Conservation (phyloP, 2,329 filamentous ascomycete genomes). For the Clonostachys sp. region DNA sequence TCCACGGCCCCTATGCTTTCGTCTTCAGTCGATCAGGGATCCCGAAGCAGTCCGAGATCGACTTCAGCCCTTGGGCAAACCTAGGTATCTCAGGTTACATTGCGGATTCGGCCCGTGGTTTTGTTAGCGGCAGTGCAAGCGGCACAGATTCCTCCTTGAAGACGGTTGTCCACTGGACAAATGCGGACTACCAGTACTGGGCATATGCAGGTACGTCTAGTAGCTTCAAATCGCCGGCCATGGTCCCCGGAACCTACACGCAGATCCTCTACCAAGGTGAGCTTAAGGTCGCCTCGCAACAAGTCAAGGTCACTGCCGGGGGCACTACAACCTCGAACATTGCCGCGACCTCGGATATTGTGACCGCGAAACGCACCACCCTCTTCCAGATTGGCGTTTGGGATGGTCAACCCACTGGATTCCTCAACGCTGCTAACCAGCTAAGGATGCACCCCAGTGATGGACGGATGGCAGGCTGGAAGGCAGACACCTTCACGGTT, state of each 20-base stretch:
- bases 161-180: constrained; percentile 63
- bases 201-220: constrained; percentile 48
- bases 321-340: constrained; percentile 43
- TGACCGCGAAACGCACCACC: constrained; percentile 38
- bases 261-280: constrained; percentile 61
- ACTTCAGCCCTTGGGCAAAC: constrained; percentile 55
- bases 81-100: constrained; percentile 56
- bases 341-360: constrained; percentile 22
- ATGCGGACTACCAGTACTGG: constrained; percentile 61
- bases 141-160: constrained; percentile 45
- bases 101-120: constrained; percentile 48
- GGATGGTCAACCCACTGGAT: constrained; percentile 60
- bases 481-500: constrained; percentile 55
- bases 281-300: constrained; percentile 44
- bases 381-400: constrained; percentile 63
- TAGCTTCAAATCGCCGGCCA: constrained; percentile 57
- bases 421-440: constrained; percentile 64
- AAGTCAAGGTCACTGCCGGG: constrained; percentile 45
- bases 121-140: constrained; percentile 54
- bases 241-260: constrained; percentile 67
- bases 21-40: constrained; percentile 54
- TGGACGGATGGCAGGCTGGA: constrained; percentile 58
- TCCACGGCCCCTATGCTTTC: constrained; percentile 63
- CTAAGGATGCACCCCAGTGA: constrained; percentile 66
- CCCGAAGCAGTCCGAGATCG: constrained; percentile 39